Evolutionary conservation across 495 filamentous ascomycete species (phyloP), one percentile per base, ranked within the genome.

Genomic region (Terfezia claveryi): DNA sequence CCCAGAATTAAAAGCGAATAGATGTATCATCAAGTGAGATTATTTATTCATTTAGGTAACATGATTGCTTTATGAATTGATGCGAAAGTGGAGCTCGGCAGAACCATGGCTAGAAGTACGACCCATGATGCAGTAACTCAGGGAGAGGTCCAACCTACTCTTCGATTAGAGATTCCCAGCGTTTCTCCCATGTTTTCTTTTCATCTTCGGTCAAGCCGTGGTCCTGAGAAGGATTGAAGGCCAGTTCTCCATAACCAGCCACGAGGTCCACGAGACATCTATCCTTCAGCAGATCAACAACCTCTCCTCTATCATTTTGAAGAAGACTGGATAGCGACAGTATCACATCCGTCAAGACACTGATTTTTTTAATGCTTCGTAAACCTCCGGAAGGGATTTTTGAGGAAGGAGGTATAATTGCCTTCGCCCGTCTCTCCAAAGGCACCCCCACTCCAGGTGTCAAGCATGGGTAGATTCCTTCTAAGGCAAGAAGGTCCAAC

Each of bases 381-480:
- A 23, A 4, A 46, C 51, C 53, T 36, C 38, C 2, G 8, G 12
- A 27, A 27, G 23, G 7, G n/a, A 68, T 51, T 69, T 72, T 23
- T 70, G 67, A 58, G 73, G 70, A 10, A 73, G 68, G 1, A 71
- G 70, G 72, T 23, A 76, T 53, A 5, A 72, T 71, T 41, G 73
- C 75, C 36, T 75, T 73, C 2, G 76, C 70, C 55, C 75, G 66
- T 52, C 74, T 67, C 58, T 77, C 73, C 20, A 77, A 61, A 8
- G 75, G 75, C 51, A 77, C 72, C 0, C 74, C 74, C 23, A 76
- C 73, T 20, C 75, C 74, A 12, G 65, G 58, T 10, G 74, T 75
- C 3, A 77, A 65, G 0, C 70, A 75, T 12, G 75, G 75, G 54
- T 78, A 77, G 37, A 78, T 71, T 10, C 75, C 75, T 58, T 78